Evolutionary conservation across 2,329 filamentous ascomycete genomes (phyloP).

Genomic region (Verticillium dahliae): DNA sequence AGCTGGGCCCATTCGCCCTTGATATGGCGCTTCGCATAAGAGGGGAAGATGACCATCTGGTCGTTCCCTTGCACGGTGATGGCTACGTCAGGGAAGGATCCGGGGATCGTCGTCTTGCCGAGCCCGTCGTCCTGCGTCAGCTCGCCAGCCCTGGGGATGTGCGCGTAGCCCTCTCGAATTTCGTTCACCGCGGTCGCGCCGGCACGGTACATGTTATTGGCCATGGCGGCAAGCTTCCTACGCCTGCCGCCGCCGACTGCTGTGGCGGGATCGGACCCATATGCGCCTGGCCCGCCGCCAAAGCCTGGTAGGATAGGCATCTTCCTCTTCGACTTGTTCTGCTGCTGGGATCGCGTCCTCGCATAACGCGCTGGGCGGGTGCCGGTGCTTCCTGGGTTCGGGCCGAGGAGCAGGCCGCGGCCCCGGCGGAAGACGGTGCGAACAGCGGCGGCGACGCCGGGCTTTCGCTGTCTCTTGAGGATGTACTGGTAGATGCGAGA

Average conservation of each 20-base stretch:
- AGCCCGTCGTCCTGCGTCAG: conserved; percentile 23
- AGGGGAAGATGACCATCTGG: conserved; percentile 92
- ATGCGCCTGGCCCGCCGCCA: conserved; percentile 5
- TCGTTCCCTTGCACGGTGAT: conserved; percentile 75
- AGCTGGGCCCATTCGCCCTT: conserved; percentile 34
- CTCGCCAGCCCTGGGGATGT: conserved; percentile 36
- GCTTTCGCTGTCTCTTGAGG: conserved; percentile 54
- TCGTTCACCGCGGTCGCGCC: conserved; percentile 52
- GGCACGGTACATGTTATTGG: conserved; percentile 49
- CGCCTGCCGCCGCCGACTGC: conserved; percentile 61
- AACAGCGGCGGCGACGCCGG: conserved; percentile 27
- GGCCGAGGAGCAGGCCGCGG: conserved; percentile 39
- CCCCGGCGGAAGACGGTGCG: conserved; percentile 33
- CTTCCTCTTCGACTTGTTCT: conserved; percentile 2
- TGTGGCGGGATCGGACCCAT: conserved; percentile 22
- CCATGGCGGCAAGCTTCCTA: conserved; percentile 66
- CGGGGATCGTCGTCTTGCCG: conserved; percentile 51
- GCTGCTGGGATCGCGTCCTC: neutral
- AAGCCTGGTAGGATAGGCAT: conserved; percentile 14
- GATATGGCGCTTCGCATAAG: conserved; percentile 73
- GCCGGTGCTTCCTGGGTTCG: conserved; percentile 12
- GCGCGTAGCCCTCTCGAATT: conserved; percentile 52
- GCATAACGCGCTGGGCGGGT: neutral
- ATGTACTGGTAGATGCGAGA: conserved; percentile 71
- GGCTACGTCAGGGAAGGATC: conserved; percentile 78